Percentiles rank a stretch among this genome's conserved stretches.
Conservation (phyloP, 106 monocot genomes). For the Alisma plantagoaquatica region DNA sequence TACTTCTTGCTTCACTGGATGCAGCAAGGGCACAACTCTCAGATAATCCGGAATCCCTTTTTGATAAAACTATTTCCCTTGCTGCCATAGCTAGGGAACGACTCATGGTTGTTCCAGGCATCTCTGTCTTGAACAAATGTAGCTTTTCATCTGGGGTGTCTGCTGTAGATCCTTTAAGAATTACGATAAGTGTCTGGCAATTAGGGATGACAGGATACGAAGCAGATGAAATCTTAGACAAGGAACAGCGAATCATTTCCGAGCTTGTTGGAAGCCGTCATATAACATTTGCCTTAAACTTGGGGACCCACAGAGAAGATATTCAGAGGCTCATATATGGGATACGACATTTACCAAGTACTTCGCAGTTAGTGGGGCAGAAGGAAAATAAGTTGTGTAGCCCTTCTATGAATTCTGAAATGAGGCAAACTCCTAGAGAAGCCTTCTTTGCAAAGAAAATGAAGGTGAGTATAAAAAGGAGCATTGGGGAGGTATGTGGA, state of each 20-base stretch:
- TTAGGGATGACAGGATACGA: constrained; percentile 60
- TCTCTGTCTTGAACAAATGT: constrained; percentile 33
- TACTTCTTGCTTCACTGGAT: constrained; percentile 82
- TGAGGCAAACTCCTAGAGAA: too few species aligned
- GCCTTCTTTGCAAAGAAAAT: too few species aligned
- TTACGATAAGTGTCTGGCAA: constrained; percentile 47
- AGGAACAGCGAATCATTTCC: constrained; percentile 24
- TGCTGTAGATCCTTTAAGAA: constrained; percentile 57
- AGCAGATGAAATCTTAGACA: constrained; percentile 53
- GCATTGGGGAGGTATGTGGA: too few species aligned
- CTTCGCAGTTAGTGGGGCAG: too few species aligned
- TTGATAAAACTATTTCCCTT: constrained; percentile 31
- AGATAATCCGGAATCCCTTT: constrained; percentile 26
- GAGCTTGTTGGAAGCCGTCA: constrained; percentile 53
- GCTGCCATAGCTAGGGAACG: constrained; percentile 27
- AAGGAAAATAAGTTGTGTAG: too few species aligned
- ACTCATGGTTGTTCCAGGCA: constrained; percentile 27
- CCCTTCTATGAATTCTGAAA: too few species aligned
- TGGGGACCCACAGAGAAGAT: constrained; percentile 50
- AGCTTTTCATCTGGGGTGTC: constrained; percentile 38
- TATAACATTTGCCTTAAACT: constrained; percentile 67
- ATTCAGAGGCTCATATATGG: too few species aligned
- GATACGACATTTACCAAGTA: too few species aligned
- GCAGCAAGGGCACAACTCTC: constrained; percentile 78
- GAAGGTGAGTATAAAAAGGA: too few species aligned